These are phyloP conservation scores for Aspergillus awamori DNA, from an alignment of 2,329 filamentous ascomycete genomes.

Conservation along the genomic window DNA sequence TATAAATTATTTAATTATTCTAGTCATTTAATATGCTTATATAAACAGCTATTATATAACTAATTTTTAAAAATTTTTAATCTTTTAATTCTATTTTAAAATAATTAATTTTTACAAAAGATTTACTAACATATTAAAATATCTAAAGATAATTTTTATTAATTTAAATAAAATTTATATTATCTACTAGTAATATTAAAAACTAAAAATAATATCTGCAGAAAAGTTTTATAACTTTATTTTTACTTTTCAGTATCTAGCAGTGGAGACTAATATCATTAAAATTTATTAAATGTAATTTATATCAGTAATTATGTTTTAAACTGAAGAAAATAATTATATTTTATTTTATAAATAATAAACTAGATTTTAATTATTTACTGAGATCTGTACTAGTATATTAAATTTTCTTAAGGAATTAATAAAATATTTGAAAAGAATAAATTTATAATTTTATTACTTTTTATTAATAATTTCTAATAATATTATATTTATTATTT, in stretches of 20 bases:
- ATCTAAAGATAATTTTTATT: not conserved
- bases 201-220: slow-evolving; percentile 3
- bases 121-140: not conserved
- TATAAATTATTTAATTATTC: slow-evolving; percentile 3
- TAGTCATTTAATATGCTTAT: not conserved
- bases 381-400: too few species aligned
- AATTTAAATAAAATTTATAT: not conserved
- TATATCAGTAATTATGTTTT: not conserved
- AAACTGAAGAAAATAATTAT: not conserved
- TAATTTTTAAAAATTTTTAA: not conserved
- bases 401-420: too few species aligned
- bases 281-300: slow-evolving; percentile 7
- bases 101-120: not conserved
- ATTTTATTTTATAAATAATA: not conserved
- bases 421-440: too few species aligned
- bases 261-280: not conserved
- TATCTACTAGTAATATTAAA: not conserved
- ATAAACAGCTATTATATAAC: not conserved
- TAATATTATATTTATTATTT: too few species aligned
- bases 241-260: not conserved
- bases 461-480: too few species aligned
- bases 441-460: too few species aligned
- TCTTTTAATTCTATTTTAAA: not conserved
- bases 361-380: not conserved
- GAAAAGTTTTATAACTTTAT: not conserved